These are phyloP conservation scores for Chrysopogon serrulatus DNA, from an alignment of 176 grass and related monocot species.

Conservation along the genomic window DNA sequence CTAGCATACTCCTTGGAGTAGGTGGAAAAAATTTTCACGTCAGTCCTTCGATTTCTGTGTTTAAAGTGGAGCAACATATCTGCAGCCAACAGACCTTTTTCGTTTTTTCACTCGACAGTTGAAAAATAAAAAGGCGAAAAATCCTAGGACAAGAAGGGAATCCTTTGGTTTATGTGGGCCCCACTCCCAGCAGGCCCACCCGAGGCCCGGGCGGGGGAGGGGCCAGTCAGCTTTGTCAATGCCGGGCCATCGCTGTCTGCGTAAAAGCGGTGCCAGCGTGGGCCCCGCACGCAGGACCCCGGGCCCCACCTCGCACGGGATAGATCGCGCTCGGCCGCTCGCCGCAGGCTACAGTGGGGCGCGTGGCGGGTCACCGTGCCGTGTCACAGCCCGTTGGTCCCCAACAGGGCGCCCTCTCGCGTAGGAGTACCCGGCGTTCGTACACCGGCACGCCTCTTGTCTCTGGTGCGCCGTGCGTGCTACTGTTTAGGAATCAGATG, in stretches of 20 bases:
- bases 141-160: not conserved
- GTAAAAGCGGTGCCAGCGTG: conserved; percentile 19
- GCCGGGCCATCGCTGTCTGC: conserved; percentile 40
- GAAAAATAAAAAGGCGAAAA: not conserved
- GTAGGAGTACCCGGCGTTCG: too few relatives aligned
- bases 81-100: not conserved
- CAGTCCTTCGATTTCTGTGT: not conserved
- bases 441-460: not conserved
- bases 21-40: not conserved
- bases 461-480: too few relatives aligned
- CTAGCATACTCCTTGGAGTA: too few relatives aligned
- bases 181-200: not conserved
- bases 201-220: not conserved
- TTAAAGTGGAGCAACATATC: not conserved
- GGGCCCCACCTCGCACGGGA: not conserved
- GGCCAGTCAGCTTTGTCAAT: conserved; percentile 43
- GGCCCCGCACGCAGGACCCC: not conserved
- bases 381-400: not conserved
- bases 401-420: too few relatives aligned
- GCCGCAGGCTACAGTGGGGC: not conserved
- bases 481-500: too few relatives aligned
- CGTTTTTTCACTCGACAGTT: not conserved
- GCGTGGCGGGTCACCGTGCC: not conserved
- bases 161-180: not conserved
- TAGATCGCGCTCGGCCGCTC: not conserved